Base-by-base conservation (phyloP, 108 stramenopile genomes). In the Ochromonas danica region DNA sequence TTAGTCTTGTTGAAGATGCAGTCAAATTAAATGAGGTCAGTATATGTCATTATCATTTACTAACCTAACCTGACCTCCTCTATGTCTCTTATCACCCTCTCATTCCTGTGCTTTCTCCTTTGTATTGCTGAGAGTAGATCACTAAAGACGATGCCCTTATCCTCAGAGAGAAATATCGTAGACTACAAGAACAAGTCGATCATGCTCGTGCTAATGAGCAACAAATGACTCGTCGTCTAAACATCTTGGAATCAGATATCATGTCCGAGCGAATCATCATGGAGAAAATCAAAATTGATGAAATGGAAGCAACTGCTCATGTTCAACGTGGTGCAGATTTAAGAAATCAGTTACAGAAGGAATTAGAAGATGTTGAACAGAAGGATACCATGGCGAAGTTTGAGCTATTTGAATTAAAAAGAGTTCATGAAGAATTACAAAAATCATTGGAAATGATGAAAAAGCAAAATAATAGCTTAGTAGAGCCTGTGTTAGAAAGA, bases 181-280 rank as follows among this genome's bases (percentile, higher is more conserved):
- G 38, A 25, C 72, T 75, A 6, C 51, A 75, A 6, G 31, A 75
- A 6, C 25, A 17, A 30, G 72, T 25, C 6, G 51, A 30, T 28
- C 25, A 17, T 14, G 28, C 3, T 27, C 25, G 31, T 41, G 6
- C 10, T 6, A 6, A 27, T 35, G 72, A 75, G 14, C 45, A 45
- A 27, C 27, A 60, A 33, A 3, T 75, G 51, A 57, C 72, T 28
- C 14, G 51, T 6, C 43, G 51, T 3, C 14, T 42, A 3, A 75
- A 41, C 14, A 60, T 28, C 17, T 27, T 75, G 27, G 27, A 17
- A 10, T 30, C 25, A 40, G 87, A 88, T 17, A 78, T 85, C 30
- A 71, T 88, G 14, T 82, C 82, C 0, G 87, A 88, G 82, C 70
- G 86, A 42, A 87, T 85, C 43, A 71, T 78, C 25, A 61, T 88